Base-by-base conservation (phyloP, 1,139 yeast genomes). In the Debaryomyces coudertii region DNA sequence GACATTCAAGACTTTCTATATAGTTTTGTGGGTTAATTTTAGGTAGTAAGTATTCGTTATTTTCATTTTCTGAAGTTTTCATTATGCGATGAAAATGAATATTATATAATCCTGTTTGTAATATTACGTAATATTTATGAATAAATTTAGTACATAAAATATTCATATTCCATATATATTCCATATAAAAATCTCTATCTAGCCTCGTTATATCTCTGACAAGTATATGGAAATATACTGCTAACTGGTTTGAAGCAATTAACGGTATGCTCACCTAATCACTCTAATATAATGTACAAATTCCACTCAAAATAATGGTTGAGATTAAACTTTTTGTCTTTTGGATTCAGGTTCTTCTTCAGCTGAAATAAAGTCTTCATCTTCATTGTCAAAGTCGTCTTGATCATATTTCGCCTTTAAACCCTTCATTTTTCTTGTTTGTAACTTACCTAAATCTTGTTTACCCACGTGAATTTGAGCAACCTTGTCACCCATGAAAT, bases 391-490 rank as follows among this genome's bases (percentile, higher is more conserved):
- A 34, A 77, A 86, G 49, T 71, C 70, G 36, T 62, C 66, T 68
- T 90, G 97, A 62, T 90, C 97, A 57, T 76, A 90, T 65, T 79
- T 84, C 47, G 90, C 77, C 74, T 95, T 95, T 63, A 93, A 79
- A 64, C 99, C 99, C 79, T 95, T 95, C 97, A 93, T 89, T 82
- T 93, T 93, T 73, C 99, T 84, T 9, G 99, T 92, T 71, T 93
- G 99, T 65, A 93, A 71, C 66, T 85, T 86, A 63, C 81, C 77
- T 66, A 95, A 77, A 66, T 93, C 98, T 76, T 93, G 99, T 68
- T 86, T 86, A 69, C 97, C 98, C 68, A 93, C 87, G 66, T 93
- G 99, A 59, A 93, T 83, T 71, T 93, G 89, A 55, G 97, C 99
- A 53, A 93, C 81, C 82, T 93, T 90, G 69, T 93, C 99, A 73